A percentile compares a stretch with the other conserved stretches of the same genome.
Conservation (phyloP, 768 basidiomycete species). For the Tephrocybe sp. region DNA sequence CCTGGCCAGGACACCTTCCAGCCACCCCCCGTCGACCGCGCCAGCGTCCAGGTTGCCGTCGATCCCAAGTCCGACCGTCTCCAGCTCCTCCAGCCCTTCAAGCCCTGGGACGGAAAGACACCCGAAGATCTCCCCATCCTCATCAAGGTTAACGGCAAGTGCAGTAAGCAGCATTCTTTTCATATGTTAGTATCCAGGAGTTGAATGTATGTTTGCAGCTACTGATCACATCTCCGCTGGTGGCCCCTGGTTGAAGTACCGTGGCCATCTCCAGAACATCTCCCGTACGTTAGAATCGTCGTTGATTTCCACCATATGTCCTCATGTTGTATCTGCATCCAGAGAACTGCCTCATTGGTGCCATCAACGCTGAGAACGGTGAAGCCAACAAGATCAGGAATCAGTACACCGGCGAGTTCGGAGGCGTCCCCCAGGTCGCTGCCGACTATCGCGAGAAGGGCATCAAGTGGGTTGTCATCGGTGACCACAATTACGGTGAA, state of each 20-base stretch:
- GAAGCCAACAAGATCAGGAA: constrained; percentile 97
- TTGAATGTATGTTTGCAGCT: constrained; percentile 34
- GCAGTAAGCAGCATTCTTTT: constrained; percentile 61
- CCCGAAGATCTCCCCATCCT: constrained; percentile 86
- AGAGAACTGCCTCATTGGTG: constrained; percentile 98
- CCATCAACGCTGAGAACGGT: constrained; percentile 92
- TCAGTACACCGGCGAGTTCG: constrained; percentile 84
- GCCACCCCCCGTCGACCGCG: constrained; percentile 84
- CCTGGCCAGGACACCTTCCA: constrained; percentile 98
- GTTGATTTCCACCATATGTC: not conserved
- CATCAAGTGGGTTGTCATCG: constrained; percentile 97
- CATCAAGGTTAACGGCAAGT: constrained; percentile 99
- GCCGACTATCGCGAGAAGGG: constrained; percentile 87
- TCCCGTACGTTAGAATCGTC: constrained; percentile 59
- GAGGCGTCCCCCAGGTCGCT: constrained; percentile 80
- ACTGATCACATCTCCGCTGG: constrained; percentile 97
- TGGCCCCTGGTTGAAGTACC: constrained; percentile 99
- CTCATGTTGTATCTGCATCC: not conserved
- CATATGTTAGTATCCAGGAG: not conserved
- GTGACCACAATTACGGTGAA: constrained; percentile 96
- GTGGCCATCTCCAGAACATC: constrained; percentile 98
- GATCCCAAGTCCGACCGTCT: constrained; percentile 84
- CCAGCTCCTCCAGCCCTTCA: constrained; percentile 87
- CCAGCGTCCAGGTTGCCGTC: constrained; percentile 83
- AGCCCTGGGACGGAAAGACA: constrained; percentile 91